Base-by-base conservation (phyloP, 2,329 filamentous ascomycete genomes). In the Phaeosphaeria sp. region DNA sequence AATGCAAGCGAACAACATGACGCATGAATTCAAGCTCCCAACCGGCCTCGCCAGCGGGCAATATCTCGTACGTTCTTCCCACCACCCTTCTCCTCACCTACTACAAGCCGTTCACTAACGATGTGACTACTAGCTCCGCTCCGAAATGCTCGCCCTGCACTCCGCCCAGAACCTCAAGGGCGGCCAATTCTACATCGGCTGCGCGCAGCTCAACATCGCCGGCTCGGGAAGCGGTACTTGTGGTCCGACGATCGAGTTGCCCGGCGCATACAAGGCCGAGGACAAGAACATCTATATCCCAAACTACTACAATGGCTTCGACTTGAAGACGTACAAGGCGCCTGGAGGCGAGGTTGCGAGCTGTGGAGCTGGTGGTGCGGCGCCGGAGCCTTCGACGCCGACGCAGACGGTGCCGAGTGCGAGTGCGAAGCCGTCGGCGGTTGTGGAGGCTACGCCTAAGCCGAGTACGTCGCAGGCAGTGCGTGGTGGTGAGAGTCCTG, bases 131-230 rank as follows among this genome's bases (percentile, higher is more conserved):
- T 13, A 53, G 45, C 52, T 54, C 45, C 52, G 52, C 45, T 54
- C 52, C n/a, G 45, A 54, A 33, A 54, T 54, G 52, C 52, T 54
- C 21, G 52, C 52, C 7, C 72, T 83, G 7, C 80, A 82, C 67
- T 73, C 74, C 36, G 75, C 77, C 1, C 67, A 74, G 51, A 71
- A 66, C 6, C 54, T 69, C 18, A 72, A 69, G 17, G 77, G 77
- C 42, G 77, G 71, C 3, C 77, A 83, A 67, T 82, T 82, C 68
- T 83, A 83, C 67, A 78, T 79, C 42, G 72, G 73, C n/a, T 59
- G 57, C 24, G 45, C 76, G 0, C 81, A 83, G 69, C 60, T 83
- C 55, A 78, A 80, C 66, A 76, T 83, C 62, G 74, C 71, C 17
- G 78, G 78, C 13, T 71, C 72, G 11, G 71, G 73, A 21, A 74